Evolutionary conservation across 495 filamentous ascomycete genomes (phyloP).

Genomic region (Talaromyces proteolyticus): DNA sequence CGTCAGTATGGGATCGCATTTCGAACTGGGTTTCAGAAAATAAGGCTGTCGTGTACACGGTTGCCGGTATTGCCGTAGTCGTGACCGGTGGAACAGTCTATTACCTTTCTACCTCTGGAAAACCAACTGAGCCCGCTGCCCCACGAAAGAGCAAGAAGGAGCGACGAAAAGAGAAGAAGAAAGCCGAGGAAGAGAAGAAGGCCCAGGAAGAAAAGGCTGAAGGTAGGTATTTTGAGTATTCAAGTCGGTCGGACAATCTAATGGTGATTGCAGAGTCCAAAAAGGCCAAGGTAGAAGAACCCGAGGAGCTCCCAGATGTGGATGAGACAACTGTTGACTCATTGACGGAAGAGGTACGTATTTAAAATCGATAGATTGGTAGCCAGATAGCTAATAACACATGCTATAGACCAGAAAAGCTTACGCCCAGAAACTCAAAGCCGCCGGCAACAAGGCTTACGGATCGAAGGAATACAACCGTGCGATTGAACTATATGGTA

Average conservation of each 20-base stretch:
- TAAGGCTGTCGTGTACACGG: constrained; percentile 91
- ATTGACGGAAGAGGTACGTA: constrained; percentile 60
- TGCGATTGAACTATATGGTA: constrained; percentile 90
- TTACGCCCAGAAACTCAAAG: constrained; percentile 86
- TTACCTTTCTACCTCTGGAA: constrained; percentile 66
- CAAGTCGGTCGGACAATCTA: neutral
- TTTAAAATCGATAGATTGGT: neutral
- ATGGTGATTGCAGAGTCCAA: constrained; percentile 26
- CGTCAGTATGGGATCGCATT: constrained; percentile 82
- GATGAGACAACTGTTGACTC: constrained; percentile 67
- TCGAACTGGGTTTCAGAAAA: constrained; percentile 92
- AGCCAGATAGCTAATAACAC: constrained; percentile 11
- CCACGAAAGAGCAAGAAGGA: constrained; percentile 60
- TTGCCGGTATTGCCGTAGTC: constrained; percentile 88
- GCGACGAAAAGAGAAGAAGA: constrained; percentile 52
- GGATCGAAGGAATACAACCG: constrained; percentile 82
- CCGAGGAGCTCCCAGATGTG: constrained; percentile 80
- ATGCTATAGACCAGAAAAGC: constrained; percentile 57
- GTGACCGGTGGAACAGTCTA: constrained; percentile 84
- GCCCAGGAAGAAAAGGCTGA: constrained; percentile 26
- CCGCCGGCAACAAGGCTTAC: constrained; percentile 94
- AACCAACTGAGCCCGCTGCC: constrained; percentile 18
- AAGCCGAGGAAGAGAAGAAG: constrained; percentile 67
- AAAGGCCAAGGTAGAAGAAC: constrained; percentile 53
- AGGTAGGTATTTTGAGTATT: neutral